Evolutionary conservation across 1,139 yeast species (phyloP), one percentile per base, ranked within the genome.

Genomic region (Blastobotrys ciferrii): DNA sequence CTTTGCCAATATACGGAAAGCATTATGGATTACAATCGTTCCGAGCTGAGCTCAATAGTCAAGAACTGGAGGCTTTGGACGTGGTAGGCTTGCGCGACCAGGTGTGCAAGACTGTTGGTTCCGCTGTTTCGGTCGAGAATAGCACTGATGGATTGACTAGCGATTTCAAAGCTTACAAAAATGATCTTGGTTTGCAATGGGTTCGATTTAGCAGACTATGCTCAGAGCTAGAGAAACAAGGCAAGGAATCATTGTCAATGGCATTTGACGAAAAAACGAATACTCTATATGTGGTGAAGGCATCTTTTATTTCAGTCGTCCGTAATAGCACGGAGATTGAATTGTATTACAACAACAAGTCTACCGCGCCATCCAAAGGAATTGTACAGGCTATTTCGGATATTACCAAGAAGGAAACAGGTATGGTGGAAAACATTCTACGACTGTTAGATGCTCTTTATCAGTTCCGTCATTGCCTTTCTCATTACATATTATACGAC

Each of bases 161-260:
- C 4, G 60, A 58, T 36, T 58, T 48, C 41, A 38, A 49, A n/a
- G 59, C 61, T 11, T 65, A 66, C 50, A 61, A 61, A 25, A 48
- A 58, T 1, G 64, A 65, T 17, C 48, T 73, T 18, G 63, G 64
- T 32, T 65, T 62, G 35, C 76, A 76, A 53, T 84, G 91, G 88
- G 68, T 73, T 43, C 77, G 80, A 53, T 75, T 85, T 48, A 79
- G 78, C 50, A 72, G 83, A 2, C 67, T 84, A 32, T 83, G 91
- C 61, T 81, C 77, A 50, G 95, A 87, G 58, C 73, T 85, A 49
- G 76, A 75, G 52, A 81, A 76, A 47, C 74, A 75, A 45, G 72
- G 80, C 35, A 75, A 75, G 51, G 92, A 86, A 59, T 74, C 82
- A 0, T 62, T 80, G 20, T 67, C 75, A 1, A 53, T 79, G 13